Evolutionary conservation across 805 yeast species (phyloP).

Genomic region (Cyberlindnera galapagoensis): DNA sequence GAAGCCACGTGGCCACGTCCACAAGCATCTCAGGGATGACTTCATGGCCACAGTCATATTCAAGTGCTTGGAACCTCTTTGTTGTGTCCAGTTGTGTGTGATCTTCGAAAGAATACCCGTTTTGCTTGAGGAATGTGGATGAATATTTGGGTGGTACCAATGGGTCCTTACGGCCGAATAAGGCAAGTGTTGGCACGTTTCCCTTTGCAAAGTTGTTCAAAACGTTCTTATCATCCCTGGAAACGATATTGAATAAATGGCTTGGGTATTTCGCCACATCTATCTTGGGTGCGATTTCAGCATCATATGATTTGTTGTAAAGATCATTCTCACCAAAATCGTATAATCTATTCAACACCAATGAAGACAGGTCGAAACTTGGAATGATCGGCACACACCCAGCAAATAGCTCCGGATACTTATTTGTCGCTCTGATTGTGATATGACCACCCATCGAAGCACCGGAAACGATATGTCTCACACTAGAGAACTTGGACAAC

Average conservation of each 20-base stretch:
- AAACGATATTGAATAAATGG: constrained; percentile 7
- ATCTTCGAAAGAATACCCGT: background rate
- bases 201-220: constrained; percentile 7
- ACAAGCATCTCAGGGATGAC: constrained; percentile 16
- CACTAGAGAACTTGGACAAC: constrained; percentile 1
- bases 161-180: constrained; percentile 17
- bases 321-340: background rate
- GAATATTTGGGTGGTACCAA: constrained; percentile 12
- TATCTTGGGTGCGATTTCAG: background rate
- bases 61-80: constrained; percentile 10
- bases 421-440: constrained; percentile 11
- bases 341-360: constrained; percentile 13
- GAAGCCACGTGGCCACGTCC: constrained; percentile 16
- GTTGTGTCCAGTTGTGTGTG: constrained; percentile 3
- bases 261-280: constrained; percentile 4
- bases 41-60: constrained; percentile 14
- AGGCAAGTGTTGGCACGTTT: constrained; percentile 12
- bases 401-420: constrained; percentile 11
- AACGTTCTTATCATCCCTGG: constrained; percentile 13
- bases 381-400: constrained; percentile 20
- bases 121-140: constrained; percentile 8
- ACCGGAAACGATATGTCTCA: constrained; percentile 12
- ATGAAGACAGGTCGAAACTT: constrained; percentile 15
- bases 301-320: constrained; percentile 1
- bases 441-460: constrained; percentile 23